phyloP scores from a whole-genome alignment of 768 basidiomycete genomes.

The Amanita fuliginea region DNA sequence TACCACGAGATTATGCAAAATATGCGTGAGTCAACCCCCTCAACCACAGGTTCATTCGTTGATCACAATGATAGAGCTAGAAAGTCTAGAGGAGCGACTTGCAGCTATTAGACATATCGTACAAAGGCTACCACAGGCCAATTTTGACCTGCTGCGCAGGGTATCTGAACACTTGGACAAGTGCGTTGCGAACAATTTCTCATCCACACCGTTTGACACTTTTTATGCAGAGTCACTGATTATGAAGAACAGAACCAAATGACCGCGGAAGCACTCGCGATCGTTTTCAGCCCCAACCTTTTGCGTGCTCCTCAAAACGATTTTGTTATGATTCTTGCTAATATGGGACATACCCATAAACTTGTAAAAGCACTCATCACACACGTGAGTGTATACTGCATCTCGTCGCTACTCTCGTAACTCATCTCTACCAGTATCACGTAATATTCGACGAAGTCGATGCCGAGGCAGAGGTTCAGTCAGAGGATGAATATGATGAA shows the following conservation, averaged over 20 bases:
- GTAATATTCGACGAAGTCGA: conserved; percentile 67
- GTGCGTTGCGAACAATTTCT: conserved; percentile 21
- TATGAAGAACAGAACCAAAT: conserved; percentile 85
- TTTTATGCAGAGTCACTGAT: conserved; percentile 57
- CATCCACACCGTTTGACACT: background rate
- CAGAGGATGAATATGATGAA: conserved; percentile 52
- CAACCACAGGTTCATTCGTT: conserved; percentile 2
- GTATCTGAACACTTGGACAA: conserved; percentile 78
- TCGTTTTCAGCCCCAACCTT: conserved; percentile 78
- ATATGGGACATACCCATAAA: conserved; percentile 70
- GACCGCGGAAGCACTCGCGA: conserved; percentile 77
- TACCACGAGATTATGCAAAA: conserved; percentile 64
- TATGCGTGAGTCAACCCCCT: conserved; percentile 39
- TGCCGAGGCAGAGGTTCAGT: conserved; percentile 47
- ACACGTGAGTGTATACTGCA: conserved; percentile 41
- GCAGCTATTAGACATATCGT: conserved; percentile 55
- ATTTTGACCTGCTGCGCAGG: conserved; percentile 72
- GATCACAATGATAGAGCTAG: conserved; percentile 36
- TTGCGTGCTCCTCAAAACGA: conserved; percentile 71
- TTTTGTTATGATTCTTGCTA: conserved; percentile 65
- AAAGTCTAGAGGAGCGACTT: conserved; percentile 59
- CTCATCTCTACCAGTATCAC: conserved; percentile 33
- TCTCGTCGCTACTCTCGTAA: background rate
- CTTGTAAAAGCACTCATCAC: conserved; percentile 69
- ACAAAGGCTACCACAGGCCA: conserved; percentile 55